phyloP scores from a whole-genome alignment of 345 rosid genomes.

The Mercurialis annua region DNA sequence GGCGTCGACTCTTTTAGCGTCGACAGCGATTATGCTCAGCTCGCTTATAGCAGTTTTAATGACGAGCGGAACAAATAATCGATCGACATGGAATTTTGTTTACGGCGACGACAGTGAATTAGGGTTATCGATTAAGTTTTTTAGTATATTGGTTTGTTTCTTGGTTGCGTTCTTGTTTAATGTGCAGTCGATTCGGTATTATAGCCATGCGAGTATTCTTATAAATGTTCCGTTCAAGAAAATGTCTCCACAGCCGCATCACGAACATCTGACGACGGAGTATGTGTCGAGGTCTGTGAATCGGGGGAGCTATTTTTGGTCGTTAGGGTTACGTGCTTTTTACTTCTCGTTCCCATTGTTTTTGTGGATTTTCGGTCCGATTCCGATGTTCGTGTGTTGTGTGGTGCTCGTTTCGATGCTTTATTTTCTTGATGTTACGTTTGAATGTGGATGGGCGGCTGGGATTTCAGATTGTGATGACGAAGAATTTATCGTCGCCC shows the following conservation, averaged over 20 bases:
- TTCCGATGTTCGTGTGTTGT: conserved; percentile 67
- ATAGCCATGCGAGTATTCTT: conserved; percentile 84
- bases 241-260: conserved; percentile 28
- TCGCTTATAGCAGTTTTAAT: conserved; percentile 69
- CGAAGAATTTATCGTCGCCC: neutral
- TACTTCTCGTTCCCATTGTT: conserved; percentile 85
- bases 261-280: conserved; percentile 42
- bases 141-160: conserved; percentile 62
- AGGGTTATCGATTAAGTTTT: conserved; percentile 60
- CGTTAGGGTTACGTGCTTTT: conserved; percentile 78
- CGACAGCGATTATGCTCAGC: conserved; percentile 79
- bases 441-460: conserved; percentile 35
- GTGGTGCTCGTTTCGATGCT: conserved; percentile 52
- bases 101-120: conserved; percentile 55
- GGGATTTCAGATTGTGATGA: conserved; percentile 22
- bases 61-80: conserved; percentile 30
- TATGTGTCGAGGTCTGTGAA: conserved; percentile 69
- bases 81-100: conserved; percentile 34
- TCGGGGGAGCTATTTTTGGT: conserved; percentile 87
- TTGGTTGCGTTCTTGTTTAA: conserved; percentile 64
- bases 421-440: conserved; percentile 59
- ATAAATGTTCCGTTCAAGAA: conserved; percentile 73
- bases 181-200: conserved; percentile 76
- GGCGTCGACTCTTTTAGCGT: conserved; percentile 89
- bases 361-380: conserved; percentile 88